Base-by-base conservation (phyloP, 1,139 yeast genomes). In the Sugiyamaella neomexicana region DNA sequence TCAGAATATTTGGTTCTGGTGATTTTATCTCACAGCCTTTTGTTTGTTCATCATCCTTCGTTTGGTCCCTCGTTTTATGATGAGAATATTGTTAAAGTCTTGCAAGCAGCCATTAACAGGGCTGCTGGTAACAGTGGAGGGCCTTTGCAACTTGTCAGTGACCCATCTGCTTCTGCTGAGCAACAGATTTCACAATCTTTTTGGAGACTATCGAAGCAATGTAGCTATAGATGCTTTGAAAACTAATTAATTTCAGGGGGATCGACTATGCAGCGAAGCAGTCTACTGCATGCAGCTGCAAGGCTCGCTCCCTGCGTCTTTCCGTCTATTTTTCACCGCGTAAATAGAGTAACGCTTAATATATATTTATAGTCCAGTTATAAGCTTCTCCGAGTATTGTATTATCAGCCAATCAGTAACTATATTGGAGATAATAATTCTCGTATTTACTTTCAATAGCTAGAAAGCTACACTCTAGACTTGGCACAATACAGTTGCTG, bases 201-300 rank as follows among this genome's bases (percentile, higher is more conserved):
- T n/a, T 47, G 51, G 51, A 39, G 6, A 29, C 17, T 47, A 9
- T 32, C 51, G 16, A 47, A 41, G 31, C 38, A 29, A 25, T 13
- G 27, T 16, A 25, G 41, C 32, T 45, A 45, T 27, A 17, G n/a
- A 27, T 13, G 37, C 25, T 42, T 25, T 37, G 8, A 29, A 12
- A 9, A 42, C 5, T 20, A 20, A 20, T 20, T 5, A 20, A 20
- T 32, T 39, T 45, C 49, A 45, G 49, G 49, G 49, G 49, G 47
- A 44, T 44, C 47, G 47, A 17, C 47, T 9, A 7, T 29, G 31
- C 47, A 44, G 32, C 8, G 6, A 10, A n/a, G 13, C 36, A 20
- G 25, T 5, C 25, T 20, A 5, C 3, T 20, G 25, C 25, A 20
- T 20, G 25, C 25, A 20, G 5, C 25, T 20, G 25, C 25, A 20